Evolutionary conservation across 768 basidiomycete genomes (phyloP), one percentile per base, ranked within the genome.

Genomic region (Suillus americanus): DNA sequence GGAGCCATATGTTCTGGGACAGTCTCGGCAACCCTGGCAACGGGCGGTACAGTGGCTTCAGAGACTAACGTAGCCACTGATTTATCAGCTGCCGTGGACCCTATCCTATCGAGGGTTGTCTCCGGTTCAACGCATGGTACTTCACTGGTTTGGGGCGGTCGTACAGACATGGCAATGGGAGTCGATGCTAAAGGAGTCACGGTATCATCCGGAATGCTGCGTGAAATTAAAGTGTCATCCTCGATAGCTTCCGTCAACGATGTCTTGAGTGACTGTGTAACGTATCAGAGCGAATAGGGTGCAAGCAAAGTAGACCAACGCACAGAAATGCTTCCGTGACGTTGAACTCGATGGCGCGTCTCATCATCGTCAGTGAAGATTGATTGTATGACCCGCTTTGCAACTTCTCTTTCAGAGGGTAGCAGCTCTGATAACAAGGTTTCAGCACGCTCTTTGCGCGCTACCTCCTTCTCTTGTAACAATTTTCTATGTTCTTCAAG

Each of bases 351-450:
- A 64, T 85, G 85, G 18, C 74, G 74, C 12, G 66, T 70, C 66
- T 82, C 81, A 25, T 82, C 78, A 41, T 81, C 80, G 45, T 82
- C 79, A 0, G 79, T 75, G 64, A 91, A 92, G 43, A 92, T 76
- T 0, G 86, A 84, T 66, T 89, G 85, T 25, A 92, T 78, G 37
- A 94, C 83, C 59, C 87, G 84, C 63, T 80, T 81, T 3, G 90
- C 90, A 23, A 91, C 78, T 1, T 91, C 90, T 67, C 83, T 82
- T 62, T 93, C 91, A 1, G 87, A 83, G 7, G 75, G 79, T 56
- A 78, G 79, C 18, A 92, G 73, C 67, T 89, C 89, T 51, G 80
- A 80, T 67, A 91, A 69, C 51, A 91, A 65, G 37, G 78, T 80
- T 20, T 88, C 80, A 0, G 86, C 87, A 37, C 88, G 81, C 25